Base-by-base conservation (phyloP, 1,139 yeast species). In the Eremothecium coryli region DNA sequence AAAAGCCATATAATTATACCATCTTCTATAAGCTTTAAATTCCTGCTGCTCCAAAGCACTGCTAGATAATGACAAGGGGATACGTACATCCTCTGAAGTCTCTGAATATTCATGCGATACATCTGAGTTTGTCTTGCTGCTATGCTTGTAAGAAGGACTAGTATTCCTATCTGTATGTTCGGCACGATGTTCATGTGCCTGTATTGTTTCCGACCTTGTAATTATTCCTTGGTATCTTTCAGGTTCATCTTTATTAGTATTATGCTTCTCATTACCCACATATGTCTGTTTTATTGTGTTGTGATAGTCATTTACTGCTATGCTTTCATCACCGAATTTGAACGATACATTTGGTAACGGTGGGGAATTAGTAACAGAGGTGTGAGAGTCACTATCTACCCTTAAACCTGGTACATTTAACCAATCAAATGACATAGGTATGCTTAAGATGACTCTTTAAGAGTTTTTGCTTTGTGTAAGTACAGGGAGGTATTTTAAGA, bases 1-100 rank as follows among this genome's bases (percentile, higher is more conserved):
- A 10, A 77, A 68, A 29, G 76, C 65, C 11, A 81, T 75, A 48
- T 76, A 79, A 47, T 76, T 74, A 51, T 80, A 81, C 93, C 93
- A 81, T 46, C 90, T 61, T 54, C 79, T 65, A 54, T 81, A 81
- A 0, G 90, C 79, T 47, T 75, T 74, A 3, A 76, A 70, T 48
- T 81, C 93, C 40, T 73, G 75, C 11, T 65, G 62, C 0, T 84
- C 68, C 28, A 81, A 61, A 34, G 79, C 82, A 34, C 70, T 72
- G 1, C 75, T 70, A 1, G 77, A 67, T 16, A 81, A 58, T 2
- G 85, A 73, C 30, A 80, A 58, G 0, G 88, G 85, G 3, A 76
- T 68, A 17, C 40, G 40, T 16, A 54, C 31, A 29, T 55, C 60
- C 4, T 53, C 58, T 14, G 47, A 38, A 7, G 52, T 40, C 33